Percentiles rank a stretch among this genome's conserved stretches.
phyloP scores from a whole-genome alignment of 805 yeast genomes.

The Saccharomycopsis fermentans region DNA sequence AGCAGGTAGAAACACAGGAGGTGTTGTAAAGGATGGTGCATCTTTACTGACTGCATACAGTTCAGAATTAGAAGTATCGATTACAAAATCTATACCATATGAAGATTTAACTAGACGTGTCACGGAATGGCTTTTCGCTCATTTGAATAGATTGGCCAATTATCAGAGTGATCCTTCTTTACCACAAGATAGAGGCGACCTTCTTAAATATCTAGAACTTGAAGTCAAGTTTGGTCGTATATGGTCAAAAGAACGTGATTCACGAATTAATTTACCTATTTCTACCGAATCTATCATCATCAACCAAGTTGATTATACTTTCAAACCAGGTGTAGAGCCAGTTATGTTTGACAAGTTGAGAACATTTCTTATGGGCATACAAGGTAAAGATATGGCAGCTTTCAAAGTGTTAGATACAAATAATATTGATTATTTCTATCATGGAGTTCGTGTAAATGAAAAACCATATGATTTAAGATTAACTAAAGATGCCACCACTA shows the following conservation, averaged over 20 bases:
- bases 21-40: neutral
- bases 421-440: constrained; percentile 51
- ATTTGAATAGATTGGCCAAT: constrained; percentile 49
- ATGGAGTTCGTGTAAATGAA: constrained; percentile 52
- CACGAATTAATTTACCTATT: constrained; percentile 54
- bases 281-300: constrained; percentile 58
- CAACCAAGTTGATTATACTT: constrained; percentile 43
- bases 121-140: constrained; percentile 85
- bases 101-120: constrained; percentile 74
- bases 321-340: constrained; percentile 58
- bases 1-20: neutral
- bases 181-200: constrained; percentile 21
- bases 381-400: constrained; percentile 40
- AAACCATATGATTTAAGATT: constrained; percentile 56
- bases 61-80: constrained; percentile 29
- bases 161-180: constrained; percentile 28
- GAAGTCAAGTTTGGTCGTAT: constrained; percentile 69
- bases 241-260: constrained; percentile 51
- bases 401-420: constrained; percentile 54
- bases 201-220: constrained; percentile 51
- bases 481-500: constrained; percentile 58
- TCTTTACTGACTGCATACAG: neutral
- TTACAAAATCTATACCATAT: constrained; percentile 67
- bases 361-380: constrained; percentile 44
- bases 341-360: constrained; percentile 48